Percentiles rank a stretch among this genome's conserved stretches.
Evolutionary conservation across 73 alveolate genomes (phyloP).

Genomic region (Stentor coeruleus): DNA sequence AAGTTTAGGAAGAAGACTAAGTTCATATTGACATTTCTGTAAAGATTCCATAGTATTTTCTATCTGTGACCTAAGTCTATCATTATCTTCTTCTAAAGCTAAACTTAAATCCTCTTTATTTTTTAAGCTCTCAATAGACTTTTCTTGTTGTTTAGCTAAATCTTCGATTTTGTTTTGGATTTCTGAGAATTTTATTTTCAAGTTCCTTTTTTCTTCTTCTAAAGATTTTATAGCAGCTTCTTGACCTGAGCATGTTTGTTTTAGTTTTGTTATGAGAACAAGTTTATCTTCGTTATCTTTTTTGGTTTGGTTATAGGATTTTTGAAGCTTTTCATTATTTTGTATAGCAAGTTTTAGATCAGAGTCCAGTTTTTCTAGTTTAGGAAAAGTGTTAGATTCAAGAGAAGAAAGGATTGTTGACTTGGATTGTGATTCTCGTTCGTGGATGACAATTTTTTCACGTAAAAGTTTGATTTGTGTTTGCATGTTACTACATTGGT

Average conservation of each 20-base stretch:
- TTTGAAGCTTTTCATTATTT: constrained; percentile 3
- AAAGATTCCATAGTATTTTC: constrained; percentile 15
- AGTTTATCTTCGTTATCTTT: not conserved
- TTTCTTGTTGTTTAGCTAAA: not conserved
- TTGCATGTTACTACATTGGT: constrained; percentile 5
- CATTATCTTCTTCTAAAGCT: constrained; percentile 25
- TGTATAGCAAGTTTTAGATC: not conserved
- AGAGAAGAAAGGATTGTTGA: not conserved
- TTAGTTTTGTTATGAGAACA: not conserved
- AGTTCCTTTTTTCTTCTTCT: constrained; percentile 8
- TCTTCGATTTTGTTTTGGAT: not conserved
- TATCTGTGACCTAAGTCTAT: not conserved
- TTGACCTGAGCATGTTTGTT: not conserved
- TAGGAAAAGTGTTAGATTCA: not conserved
- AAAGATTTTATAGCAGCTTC: not conserved
- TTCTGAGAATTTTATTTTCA: not conserved
- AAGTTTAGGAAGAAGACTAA: not conserved
- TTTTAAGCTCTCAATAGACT: not conserved
- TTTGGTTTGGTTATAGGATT: not conserved
- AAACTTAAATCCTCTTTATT: not conserved
- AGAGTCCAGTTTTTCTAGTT: not conserved
- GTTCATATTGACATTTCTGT: constrained; percentile 12
- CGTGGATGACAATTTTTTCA: not conserved
- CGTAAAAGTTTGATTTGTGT: not conserved
- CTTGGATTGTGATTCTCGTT: not conserved